These are phyloP conservation scores for Kodamaea jinghongensis DNA, from an alignment of 805 yeast species.

Conservation along the genomic window DNA sequence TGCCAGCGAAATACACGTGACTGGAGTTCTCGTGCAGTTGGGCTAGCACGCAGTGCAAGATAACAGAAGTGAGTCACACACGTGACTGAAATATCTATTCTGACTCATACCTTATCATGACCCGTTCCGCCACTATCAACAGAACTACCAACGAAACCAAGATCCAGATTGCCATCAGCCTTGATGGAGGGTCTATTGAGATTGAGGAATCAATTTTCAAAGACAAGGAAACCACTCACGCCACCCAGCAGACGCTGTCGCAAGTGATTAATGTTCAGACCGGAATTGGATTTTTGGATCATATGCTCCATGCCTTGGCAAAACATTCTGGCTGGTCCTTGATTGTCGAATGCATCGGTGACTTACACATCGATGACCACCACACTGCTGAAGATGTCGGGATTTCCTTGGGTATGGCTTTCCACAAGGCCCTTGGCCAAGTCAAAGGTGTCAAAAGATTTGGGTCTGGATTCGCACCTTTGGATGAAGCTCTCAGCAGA, in stretches of 20 bases:
- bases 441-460: slow-evolving; percentile 90
- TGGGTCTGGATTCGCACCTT: slow-evolving; percentile 91
- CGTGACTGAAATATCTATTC: neutral
- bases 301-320: slow-evolving; percentile 95
- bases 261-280: slow-evolving; percentile 82
- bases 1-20: too few species aligned
- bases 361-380: slow-evolving; percentile 94
- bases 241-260: slow-evolving; percentile 63
- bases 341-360: slow-evolving; percentile 87
- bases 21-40: too few species aligned
- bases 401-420: slow-evolving; percentile 85
- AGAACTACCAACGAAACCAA: slow-evolving; percentile 91
- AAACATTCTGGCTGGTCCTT: slow-evolving; percentile 97
- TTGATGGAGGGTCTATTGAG: slow-evolving; percentile 81
- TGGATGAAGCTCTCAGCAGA: slow-evolving; percentile 92
- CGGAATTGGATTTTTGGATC: slow-evolving; percentile 94
- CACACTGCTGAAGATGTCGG: slow-evolving; percentile 96
- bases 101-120: slow-evolving; percentile 4
- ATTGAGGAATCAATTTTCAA: slow-evolving; percentile 59
- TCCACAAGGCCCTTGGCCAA: slow-evolving; percentile 85
- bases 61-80: neutral
- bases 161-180: slow-evolving; percentile 76
- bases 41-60: neutral
- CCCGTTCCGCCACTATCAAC: slow-evolving; percentile 45
- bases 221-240: slow-evolving; percentile 44